Evolutionary conservation across 2,329 filamentous ascomycete genomes (phyloP).

Genomic region (Lojkania enalia): DNA sequence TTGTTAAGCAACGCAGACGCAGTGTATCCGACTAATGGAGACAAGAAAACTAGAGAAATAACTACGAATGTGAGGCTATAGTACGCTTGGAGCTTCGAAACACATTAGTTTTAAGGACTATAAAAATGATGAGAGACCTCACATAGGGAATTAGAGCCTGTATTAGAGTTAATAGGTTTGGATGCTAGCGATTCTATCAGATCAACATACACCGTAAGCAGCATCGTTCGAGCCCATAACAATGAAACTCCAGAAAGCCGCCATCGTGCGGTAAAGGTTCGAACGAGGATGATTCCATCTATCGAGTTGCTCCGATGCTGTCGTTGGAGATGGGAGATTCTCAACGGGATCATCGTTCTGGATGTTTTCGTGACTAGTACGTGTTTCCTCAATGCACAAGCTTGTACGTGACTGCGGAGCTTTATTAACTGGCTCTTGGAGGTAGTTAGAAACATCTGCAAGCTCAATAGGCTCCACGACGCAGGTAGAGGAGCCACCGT

Average conservation of each 20-base stretch:
- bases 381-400: slow-evolving; percentile 23
- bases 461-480: slow-evolving; percentile 39
- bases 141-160: slow-evolving; percentile 55
- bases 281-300: slow-evolving; percentile 65
- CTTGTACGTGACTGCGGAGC: slow-evolving; percentile 12
- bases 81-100: slow-evolving; percentile 60
- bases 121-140: slow-evolving; percentile 7
- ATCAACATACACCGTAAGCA: slow-evolving; percentile 59
- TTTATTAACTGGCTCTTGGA: slow-evolving; percentile 25
- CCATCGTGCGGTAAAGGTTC: slow-evolving; percentile 62
- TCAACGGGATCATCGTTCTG: slow-evolving; percentile 40
- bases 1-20: slow-evolving; percentile 67
- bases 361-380: too few relatives aligned
- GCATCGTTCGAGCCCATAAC: slow-evolving; percentile 72
- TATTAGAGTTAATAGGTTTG: slow-evolving; percentile 10
- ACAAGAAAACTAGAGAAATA: slow-evolving; percentile 68
- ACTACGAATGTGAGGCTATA: slow-evolving; percentile 65
- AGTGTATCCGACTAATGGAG: slow-evolving; percentile 68
- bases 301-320: slow-evolving; percentile 51
- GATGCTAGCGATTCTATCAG: neutral
- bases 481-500: slow-evolving; percentile 40
- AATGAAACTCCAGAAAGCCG: slow-evolving; percentile 64
- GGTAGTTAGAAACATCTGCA: slow-evolving; percentile 29
- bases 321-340: slow-evolving; percentile 52
- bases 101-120: slow-evolving; percentile 8